Evolutionary conservation across 2,329 filamentous ascomycete species (phyloP).

Genomic region (Colletotrichum camelliae): DNA sequence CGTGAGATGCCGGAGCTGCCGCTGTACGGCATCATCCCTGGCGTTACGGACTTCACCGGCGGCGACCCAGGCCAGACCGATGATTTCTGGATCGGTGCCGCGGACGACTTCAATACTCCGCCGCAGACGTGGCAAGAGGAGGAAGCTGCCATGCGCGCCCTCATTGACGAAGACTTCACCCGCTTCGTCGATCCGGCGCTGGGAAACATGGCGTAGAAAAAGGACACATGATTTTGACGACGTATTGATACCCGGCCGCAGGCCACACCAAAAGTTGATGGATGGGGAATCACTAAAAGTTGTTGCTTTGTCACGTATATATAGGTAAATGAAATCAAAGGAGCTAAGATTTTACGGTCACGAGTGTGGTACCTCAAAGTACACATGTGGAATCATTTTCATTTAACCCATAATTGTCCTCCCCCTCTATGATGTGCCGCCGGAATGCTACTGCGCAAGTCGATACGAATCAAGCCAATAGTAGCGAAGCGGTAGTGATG

Average conservation of each 20-base stretch:
- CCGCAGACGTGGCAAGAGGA: constrained; percentile 46
- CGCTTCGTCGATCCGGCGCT: constrained; percentile 21
- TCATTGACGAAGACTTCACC: constrained; percentile 29
- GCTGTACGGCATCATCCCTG: constrained; percentile 12
- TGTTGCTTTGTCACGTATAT: neutral
- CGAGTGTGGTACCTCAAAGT: neutral
- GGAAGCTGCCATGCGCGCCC: constrained; percentile 47
- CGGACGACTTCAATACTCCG: constrained; percentile 32
- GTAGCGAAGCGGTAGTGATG: neutral
- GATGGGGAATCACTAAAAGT: constrained; percentile 5
- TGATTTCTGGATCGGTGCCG: constrained; percentile 35
- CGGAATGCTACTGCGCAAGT: neutral
- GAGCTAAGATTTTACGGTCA: neutral
- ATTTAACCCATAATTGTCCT: neutral
- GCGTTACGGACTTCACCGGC: constrained; percentile 1
- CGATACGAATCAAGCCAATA: neutral
- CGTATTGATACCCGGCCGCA: constrained; percentile 19
- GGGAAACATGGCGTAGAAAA: neutral
- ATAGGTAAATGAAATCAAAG: neutral
- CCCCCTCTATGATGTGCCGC: neutral
- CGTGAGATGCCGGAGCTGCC: constrained; percentile 22
- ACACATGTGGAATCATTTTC: neutral
- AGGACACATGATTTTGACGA: neutral
- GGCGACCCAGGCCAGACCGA: constrained; percentile 6
- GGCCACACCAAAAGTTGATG: constrained; percentile 5